phyloP scores from a whole-genome alignment of 768 basidiomycete species.

The Tephrocybe sp. region DNA sequence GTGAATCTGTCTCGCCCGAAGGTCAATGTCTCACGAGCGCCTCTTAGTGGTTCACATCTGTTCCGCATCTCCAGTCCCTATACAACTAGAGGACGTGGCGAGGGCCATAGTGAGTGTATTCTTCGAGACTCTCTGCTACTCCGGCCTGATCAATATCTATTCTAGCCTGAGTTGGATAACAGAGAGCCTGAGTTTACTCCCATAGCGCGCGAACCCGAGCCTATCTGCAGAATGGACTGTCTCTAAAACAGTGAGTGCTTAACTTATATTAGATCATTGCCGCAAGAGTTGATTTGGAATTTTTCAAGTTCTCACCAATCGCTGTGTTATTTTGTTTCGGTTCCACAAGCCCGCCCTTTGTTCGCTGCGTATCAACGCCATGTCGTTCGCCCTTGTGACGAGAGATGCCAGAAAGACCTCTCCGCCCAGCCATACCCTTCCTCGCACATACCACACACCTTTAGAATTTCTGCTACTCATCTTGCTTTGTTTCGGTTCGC shows the following conservation, averaged over 20 bases:
- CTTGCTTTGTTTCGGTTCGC: no score
- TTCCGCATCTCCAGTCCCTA: slow-evolving; percentile 30
- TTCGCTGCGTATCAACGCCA: no score
- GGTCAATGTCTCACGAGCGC: background rate
- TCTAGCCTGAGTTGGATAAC: slow-evolving; percentile 1
- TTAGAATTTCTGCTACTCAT: no score
- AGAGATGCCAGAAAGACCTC: background rate
- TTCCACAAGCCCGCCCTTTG: no score
- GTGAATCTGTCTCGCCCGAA: slow-evolving; percentile 7
- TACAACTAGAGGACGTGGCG: slow-evolving; percentile 20
- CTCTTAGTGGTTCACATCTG: slow-evolving; percentile 19
- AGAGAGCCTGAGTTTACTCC: slow-evolving; percentile 4
- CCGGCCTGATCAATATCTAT: background rate
- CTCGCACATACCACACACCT: background rate
- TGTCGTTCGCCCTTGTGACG: no score
- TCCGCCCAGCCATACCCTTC: background rate
- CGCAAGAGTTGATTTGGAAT: no score
- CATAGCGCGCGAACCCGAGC: slow-evolving; percentile 15
- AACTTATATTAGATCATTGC: no score
- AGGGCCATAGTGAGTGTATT: slow-evolving; percentile 3
- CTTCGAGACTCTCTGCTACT: background rate
- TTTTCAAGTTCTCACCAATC: background rate
- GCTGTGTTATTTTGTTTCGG: no score
- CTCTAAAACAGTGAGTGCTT: slow-evolving; percentile 13
- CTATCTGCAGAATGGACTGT: slow-evolving; percentile 15